Evolutionary conservation across 2,329 filamentous ascomycete species (phyloP).

Genomic region (Penicillium sclerotiorum): DNA sequence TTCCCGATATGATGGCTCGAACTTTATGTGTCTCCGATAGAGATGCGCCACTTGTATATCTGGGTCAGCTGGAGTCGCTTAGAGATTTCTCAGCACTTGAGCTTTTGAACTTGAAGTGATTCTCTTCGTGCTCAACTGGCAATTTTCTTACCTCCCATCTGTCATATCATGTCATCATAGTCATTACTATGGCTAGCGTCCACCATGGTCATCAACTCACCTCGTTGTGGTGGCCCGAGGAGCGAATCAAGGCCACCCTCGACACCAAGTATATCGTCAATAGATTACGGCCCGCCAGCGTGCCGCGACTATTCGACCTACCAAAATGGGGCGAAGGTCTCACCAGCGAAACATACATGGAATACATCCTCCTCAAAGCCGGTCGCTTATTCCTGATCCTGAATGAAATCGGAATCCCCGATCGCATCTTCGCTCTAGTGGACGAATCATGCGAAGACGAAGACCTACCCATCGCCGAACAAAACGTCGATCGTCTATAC

Average conservation of each 20-base stretch:
- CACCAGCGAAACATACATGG: conserved; percentile 58
- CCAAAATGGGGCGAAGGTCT: conserved; percentile 48
- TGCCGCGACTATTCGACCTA: conserved; percentile 41
- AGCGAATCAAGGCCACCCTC: conserved; percentile 47
- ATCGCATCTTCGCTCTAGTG: conserved; percentile 63
- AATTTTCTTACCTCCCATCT: background rate
- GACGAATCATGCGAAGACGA: conserved; percentile 65
- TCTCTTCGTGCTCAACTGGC: background rate
- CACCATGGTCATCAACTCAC: conserved; percentile 21
- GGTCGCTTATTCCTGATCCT: conserved; percentile 63
- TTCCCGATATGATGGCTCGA: conserved; percentile 2
- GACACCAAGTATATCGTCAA: conserved; percentile 44
- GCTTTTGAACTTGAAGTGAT: too few species aligned
- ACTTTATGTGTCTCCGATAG: background rate
- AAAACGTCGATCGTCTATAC: conserved; percentile 57
- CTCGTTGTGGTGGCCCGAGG: conserved; percentile 51
- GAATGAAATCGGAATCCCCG: conserved; percentile 61
- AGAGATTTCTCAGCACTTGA: too few species aligned
- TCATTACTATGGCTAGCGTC: conserved; percentile 17
- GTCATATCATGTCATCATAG: conserved; percentile 7
- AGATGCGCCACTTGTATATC: conserved; percentile 4
- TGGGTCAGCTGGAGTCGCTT: too few species aligned
- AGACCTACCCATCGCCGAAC: conserved; percentile 60
- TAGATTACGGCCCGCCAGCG: conserved; percentile 37
- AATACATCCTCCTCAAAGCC: conserved; percentile 64